A percentile compares a stretch with the other conserved stretches of the same genome.
phyloP scores from a whole-genome alignment of 2,329 filamentous ascomycete genomes.

The Paecilomyces niveus region DNA sequence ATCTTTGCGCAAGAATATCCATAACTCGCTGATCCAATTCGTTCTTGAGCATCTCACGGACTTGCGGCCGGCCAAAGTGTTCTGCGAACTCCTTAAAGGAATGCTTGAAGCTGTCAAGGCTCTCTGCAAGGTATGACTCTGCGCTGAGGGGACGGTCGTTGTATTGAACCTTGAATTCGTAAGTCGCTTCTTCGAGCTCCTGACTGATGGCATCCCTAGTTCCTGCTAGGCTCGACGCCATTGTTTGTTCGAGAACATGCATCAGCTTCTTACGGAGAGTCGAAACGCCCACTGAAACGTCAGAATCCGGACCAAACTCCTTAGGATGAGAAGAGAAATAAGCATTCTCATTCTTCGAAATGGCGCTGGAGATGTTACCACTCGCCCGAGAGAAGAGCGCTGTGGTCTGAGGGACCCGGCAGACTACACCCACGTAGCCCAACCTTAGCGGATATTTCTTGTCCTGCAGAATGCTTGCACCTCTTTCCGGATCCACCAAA shows the following conservation, averaged over 20 bases:
- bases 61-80: conserved; percentile 79
- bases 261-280: conserved; percentile 92
- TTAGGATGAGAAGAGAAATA: conserved; percentile 79
- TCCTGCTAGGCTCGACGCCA: conserved; percentile 83
- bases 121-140: conserved; percentile 94
- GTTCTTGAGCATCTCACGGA: conserved; percentile 80
- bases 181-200: conserved; percentile 92
- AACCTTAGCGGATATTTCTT: conserved; percentile 91
- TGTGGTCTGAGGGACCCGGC: conserved; percentile 60
- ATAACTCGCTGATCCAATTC: conserved; percentile 93
- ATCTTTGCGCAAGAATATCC: conserved; percentile 83
- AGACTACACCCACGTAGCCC: conserved; percentile 93
- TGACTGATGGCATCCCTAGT: conserved; percentile 90
- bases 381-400: conserved; percentile 79
- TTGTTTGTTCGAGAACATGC: conserved; percentile 92
- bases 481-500: conserved; percentile 76
- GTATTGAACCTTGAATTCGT: conserved; percentile 99
- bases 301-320: conserved; percentile 68
- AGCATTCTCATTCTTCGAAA: conserved; percentile 78
- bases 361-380: conserved; percentile 70
- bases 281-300: conserved; percentile 72
- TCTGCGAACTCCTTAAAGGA: conserved; percentile 93
- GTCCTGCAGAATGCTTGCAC: conserved; percentile 71
- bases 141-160: conserved; percentile 92
- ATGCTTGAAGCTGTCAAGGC: conserved; percentile 93